phyloP scores from a whole-genome alignment of 106 monocot species.

The Hemerocallis citrina region DNA sequence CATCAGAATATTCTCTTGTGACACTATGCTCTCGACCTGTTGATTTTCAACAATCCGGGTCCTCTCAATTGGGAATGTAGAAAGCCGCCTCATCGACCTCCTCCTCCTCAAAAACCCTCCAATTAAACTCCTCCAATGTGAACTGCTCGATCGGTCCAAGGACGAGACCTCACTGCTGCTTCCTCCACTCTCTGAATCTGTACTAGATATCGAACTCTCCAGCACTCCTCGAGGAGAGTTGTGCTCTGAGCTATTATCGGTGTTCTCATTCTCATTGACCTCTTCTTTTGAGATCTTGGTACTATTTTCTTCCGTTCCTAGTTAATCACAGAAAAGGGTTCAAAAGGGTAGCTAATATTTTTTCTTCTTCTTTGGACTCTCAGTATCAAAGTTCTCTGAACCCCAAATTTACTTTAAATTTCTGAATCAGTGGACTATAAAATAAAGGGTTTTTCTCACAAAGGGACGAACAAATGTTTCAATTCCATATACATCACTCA shows the following conservation, averaged over 20 bases:
- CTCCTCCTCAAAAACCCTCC: conserved; percentile 46
- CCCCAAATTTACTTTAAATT: not conserved
- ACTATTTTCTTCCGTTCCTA: conserved; percentile 14
- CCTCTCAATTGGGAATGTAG: conserved; percentile 46
- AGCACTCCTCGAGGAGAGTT: conserved; percentile 47
- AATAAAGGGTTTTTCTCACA: no score
- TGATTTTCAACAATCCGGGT: conserved; percentile 8
- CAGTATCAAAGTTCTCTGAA: not conserved
- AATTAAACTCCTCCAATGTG: conserved; percentile 60
- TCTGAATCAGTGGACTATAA: no score
- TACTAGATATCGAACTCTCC: conserved; percentile 17
- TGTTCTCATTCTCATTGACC: conserved; percentile 11
- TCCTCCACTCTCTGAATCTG: conserved; percentile 38
- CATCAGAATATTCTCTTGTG: conserved; percentile 19
- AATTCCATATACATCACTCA: no score
- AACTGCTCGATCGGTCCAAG: conserved; percentile 8
- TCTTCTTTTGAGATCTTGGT: conserved; percentile 37
- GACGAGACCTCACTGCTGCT: conserved; percentile 24
- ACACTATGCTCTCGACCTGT: not conserved
- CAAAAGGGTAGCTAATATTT: not conserved
- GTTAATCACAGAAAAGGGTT: no score
- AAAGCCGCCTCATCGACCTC: conserved; percentile 35
- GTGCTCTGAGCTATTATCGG: conserved; percentile 14
- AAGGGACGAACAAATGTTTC: no score
- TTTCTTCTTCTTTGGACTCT: not conserved